Conservation (phyloP, 192 early-diverging fungal genomes). For the Geosiphon pyriformis region DNA sequence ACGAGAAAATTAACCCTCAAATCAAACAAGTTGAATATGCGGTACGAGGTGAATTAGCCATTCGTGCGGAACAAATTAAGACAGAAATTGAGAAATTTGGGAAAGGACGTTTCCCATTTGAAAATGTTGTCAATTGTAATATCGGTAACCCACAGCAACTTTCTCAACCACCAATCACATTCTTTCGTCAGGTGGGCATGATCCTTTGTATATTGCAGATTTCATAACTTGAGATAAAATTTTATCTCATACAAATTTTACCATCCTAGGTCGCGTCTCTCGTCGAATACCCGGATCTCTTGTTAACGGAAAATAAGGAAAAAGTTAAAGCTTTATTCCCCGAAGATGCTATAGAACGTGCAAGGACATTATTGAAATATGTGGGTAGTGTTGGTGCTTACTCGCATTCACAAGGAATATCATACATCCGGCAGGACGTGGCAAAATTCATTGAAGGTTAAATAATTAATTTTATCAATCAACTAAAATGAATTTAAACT, state of each 20-base stretch:
- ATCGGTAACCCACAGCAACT: constrained; percentile 43
- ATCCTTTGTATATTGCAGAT: not conserved
- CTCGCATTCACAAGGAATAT: constrained; percentile 91
- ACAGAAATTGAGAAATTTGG: constrained; percentile 33
- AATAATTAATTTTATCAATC: not conserved
- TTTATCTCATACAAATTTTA: not conserved
- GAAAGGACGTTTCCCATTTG: constrained; percentile 26
- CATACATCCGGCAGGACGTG: constrained; percentile 75
- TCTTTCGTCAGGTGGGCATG: constrained; percentile 80
- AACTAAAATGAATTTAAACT: not conserved
- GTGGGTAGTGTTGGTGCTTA: constrained; percentile 84
- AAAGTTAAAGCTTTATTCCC: constrained; percentile 61
- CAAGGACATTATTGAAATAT: constrained; percentile 65
- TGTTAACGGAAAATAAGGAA: constrained; percentile 55
- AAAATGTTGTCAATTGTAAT: constrained; percentile 38
- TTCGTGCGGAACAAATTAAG: constrained; percentile 81
- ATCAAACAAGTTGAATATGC: constrained; percentile 85
- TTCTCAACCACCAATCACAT: constrained; percentile 79
- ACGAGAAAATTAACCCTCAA: constrained; percentile 66
- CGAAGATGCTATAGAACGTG: constrained; percentile 79
- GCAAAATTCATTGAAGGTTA: constrained; percentile 78
- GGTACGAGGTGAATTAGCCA: constrained; percentile 91
- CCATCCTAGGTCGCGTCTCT: constrained; percentile 70
- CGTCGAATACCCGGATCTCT: constrained; percentile 81
- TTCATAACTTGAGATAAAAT: constrained; percentile 22